Percentiles rank a stretch among this genome's conserved stretches.
These are phyloP conservation scores for Phyllosticta citriasiana DNA, from an alignment of 2,329 filamentous ascomycete genomes.

Conservation along the genomic window DNA sequence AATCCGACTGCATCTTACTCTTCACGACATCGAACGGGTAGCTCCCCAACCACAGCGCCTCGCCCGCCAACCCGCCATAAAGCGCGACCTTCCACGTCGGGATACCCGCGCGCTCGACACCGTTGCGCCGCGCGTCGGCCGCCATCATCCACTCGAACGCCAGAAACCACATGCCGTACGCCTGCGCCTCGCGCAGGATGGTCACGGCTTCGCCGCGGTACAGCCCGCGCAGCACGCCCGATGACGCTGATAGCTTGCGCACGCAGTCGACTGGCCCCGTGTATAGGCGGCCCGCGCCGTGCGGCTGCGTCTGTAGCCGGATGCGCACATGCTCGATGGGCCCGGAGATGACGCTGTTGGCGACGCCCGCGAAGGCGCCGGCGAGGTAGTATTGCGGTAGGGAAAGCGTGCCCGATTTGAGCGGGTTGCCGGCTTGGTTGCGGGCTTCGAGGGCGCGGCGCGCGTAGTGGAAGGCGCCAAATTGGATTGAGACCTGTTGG, in stretches of 20 bases:
- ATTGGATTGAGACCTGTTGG: slow-evolving; percentile 70
- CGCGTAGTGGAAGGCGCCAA: slow-evolving; percentile 90
- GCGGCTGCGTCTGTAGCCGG: slow-evolving; percentile 89
- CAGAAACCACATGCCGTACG: slow-evolving; percentile 93
- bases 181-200: slow-evolving; percentile 77
- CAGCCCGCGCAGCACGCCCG: slow-evolving; percentile 60
- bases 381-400: slow-evolving; percentile 84
- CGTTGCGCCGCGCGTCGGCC: slow-evolving; percentile 68
- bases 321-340: slow-evolving; percentile 98
- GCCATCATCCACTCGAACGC: slow-evolving; percentile 97
- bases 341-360: slow-evolving; percentile 78
- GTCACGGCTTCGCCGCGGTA: slow-evolving; percentile 87
- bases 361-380: slow-evolving; percentile 83
- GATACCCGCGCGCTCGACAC: slow-evolving; percentile 64
- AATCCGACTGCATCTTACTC: slow-evolving; percentile 99
- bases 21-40: slow-evolving; percentile 98
- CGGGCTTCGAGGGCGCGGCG: slow-evolving; percentile 72
- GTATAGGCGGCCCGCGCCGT: slow-evolving; percentile 72
- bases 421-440: slow-evolving; percentile 43
- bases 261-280: slow-evolving; percentile 81
- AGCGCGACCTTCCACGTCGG: slow-evolving; percentile 76
- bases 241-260: slow-evolving; percentile 62
- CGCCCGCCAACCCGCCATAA: slow-evolving; percentile 88
- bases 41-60: slow-evolving; percentile 83
- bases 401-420: slow-evolving; percentile 41